Conservation (phyloP, 805 yeast species). For the Kuraishia hungarica region DNA sequence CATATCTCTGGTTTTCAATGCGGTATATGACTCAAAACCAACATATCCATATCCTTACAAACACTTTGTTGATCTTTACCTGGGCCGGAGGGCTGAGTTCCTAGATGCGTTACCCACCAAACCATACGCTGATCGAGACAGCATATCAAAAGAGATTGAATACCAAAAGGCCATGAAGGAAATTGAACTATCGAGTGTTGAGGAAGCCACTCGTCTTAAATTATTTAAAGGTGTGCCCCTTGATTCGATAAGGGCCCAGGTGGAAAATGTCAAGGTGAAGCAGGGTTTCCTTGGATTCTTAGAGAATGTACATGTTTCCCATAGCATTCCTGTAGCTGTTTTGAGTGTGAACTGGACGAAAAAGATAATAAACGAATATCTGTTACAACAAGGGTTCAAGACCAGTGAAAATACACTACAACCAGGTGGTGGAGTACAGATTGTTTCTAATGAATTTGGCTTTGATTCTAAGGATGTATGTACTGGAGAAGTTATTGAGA, state of each 20-base stretch:
- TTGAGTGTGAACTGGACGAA: conserved; percentile 61
- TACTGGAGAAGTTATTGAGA: conserved; percentile 12
- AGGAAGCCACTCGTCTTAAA: background rate
- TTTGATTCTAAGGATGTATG: conserved; percentile 17
- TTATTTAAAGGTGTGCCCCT: conserved; percentile 1
- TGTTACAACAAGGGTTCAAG: conserved; percentile 14
- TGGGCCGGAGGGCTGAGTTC: conserved; percentile 26
- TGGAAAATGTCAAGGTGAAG: background rate
- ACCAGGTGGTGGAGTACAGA: conserved; percentile 15
- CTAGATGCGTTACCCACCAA: conserved; percentile 9
- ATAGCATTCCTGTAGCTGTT: conserved; percentile 14
- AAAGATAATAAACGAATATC: conserved; percentile 29
- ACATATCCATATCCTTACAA: conserved; percentile 28
- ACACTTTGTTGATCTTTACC: conserved; percentile 36
- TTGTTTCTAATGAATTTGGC: conserved; percentile 45
- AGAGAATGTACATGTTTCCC: background rate
- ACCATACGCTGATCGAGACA: conserved; percentile 20
- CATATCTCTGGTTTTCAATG: conserved; percentile 37
- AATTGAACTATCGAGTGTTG: conserved; percentile 42
- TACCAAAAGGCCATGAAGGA: conserved; percentile 35
- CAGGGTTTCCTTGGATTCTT: background rate
- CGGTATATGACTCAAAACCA: conserved; percentile 32
- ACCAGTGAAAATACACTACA: conserved; percentile 4
- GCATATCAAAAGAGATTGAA: conserved; percentile 30
- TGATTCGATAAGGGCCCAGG: background rate